Conservation (phyloP, 129 eudicot genomes). For the Solidago caesia region DNA sequence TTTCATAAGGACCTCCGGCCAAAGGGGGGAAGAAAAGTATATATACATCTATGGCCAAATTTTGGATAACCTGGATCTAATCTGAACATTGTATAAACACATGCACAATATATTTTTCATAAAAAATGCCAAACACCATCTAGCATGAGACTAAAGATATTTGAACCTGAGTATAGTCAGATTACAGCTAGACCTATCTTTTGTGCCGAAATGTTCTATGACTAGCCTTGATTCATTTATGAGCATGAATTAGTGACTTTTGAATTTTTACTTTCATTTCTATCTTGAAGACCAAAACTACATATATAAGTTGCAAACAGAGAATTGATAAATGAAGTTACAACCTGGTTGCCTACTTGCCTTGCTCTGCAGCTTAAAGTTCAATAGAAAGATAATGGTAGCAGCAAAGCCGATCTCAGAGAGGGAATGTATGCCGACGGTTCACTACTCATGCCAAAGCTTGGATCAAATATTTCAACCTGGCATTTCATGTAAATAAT, state of each 20-base stretch:
- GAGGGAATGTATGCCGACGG: constrained; percentile 6
- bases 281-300: not conserved
- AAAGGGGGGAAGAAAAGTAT: too few species aligned
- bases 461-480: constrained; percentile 29
- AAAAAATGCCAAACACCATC: not conserved
- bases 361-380: constrained; percentile 31
- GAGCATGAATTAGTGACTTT: constrained; percentile 21
- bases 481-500: constrained; percentile 30
- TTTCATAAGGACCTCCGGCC: too few species aligned
- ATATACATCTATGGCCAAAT: too few species aligned
- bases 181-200: not conserved
- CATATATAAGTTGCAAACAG: constrained; percentile 3
- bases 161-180: not conserved
- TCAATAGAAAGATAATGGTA: constrained; percentile 6
- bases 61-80: too few species aligned
- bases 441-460: constrained; percentile 14
- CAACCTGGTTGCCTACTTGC: constrained; percentile 28
- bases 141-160: not conserved
- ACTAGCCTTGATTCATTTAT: not conserved
- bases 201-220: not conserved
- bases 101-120: not conserved
- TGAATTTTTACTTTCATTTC: not conserved
- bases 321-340: not conserved
- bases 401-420: constrained; percentile 19
- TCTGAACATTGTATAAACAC: too few species aligned